A percentile compares a stretch with the other conserved stretches of the same genome.
Evolutionary conservation across 805 yeast species (phyloP).

Genomic region (Candida oleophila): DNA sequence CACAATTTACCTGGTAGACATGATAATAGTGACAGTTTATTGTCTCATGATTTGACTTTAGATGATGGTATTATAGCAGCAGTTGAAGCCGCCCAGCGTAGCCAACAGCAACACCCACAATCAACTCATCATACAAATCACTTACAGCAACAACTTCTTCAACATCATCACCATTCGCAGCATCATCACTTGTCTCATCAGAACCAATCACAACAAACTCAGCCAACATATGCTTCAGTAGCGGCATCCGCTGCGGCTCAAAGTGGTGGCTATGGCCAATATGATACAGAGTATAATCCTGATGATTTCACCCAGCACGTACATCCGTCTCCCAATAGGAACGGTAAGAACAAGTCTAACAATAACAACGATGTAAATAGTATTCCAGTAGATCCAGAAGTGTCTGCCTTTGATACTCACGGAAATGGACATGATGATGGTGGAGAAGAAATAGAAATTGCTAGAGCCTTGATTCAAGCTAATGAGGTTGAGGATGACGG

Average conservation of each 20-base stretch:
- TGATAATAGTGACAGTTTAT: constrained; percentile 28
- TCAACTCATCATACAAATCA: constrained; percentile 17
- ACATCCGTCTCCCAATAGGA: constrained; percentile 6
- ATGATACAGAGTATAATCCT: constrained; percentile 10
- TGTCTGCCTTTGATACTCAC: constrained; percentile 44
- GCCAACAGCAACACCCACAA: constrained; percentile 25
- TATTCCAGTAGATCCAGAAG: constrained; percentile 61
- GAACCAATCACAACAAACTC: constrained; percentile 9
- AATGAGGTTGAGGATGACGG: constrained; percentile 33
- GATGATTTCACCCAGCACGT: constrained; percentile 7
- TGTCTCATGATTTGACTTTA: constrained; percentile 41
- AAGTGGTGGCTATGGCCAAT: constrained; percentile 16
- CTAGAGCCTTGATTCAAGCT: constrained; percentile 64
- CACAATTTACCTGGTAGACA: constrained; percentile 24
- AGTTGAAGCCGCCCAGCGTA: constrained; percentile 55
- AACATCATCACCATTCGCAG: constrained; percentile 12
- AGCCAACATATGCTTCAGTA: constrained; percentile 29
- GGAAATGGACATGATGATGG: constrained; percentile 29
- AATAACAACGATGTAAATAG: constrained; percentile 26
- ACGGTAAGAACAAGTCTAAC: constrained; percentile 9
- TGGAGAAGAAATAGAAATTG: constrained; percentile 62
- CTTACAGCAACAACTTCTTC: constrained; percentile 14
- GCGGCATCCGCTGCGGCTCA: constrained; percentile 32
- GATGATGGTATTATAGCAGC: constrained; percentile 56
- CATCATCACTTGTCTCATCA: constrained; percentile 10